Evolutionary conservation across 164 flowering plant species (phyloP).

Genomic region (Liquidambar formosana): DNA sequence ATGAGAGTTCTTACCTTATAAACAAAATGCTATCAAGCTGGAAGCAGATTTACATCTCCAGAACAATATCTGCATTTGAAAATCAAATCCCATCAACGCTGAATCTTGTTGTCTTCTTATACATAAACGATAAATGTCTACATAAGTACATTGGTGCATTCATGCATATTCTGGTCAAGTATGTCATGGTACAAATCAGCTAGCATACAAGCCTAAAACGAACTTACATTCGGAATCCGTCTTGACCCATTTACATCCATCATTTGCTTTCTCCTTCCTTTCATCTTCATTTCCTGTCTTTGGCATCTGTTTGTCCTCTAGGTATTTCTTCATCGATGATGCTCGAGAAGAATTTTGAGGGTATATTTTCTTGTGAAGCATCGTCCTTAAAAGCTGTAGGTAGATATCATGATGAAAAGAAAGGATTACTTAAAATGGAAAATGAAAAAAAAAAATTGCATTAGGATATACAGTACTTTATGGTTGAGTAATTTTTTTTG

Average conservation of each 20-base stretch:
- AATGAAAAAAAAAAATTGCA: not conserved
- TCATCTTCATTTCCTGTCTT: constrained; percentile 36
- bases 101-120: not conserved
- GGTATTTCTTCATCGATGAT: constrained; percentile 44
- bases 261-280: constrained; percentile 19
- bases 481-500: too few relatives aligned
- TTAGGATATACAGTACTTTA: too few relatives aligned
- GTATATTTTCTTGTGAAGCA: constrained; percentile 68
- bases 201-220: not conserved
- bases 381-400: constrained; percentile 60
- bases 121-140: not conserved
- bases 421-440: not conserved
- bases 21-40: not conserved
- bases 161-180: too few relatives aligned
- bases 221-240: constrained; percentile 89
- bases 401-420: not conserved
- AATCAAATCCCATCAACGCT: constrained; percentile 1
- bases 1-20: constrained; percentile 14
- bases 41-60: constrained; percentile 34
- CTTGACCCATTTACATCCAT: constrained; percentile 78
- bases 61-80: constrained; percentile 55
- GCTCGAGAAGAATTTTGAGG: constrained; percentile 45
- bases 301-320: constrained; percentile 36
- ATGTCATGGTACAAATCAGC: too few relatives aligned
- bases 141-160: too few relatives aligned